Evolutionary conservation across 2,329 filamentous ascomycete species (phyloP), one percentile per base, ranked within the genome.

Genomic region (Cercospora sesami): DNA sequence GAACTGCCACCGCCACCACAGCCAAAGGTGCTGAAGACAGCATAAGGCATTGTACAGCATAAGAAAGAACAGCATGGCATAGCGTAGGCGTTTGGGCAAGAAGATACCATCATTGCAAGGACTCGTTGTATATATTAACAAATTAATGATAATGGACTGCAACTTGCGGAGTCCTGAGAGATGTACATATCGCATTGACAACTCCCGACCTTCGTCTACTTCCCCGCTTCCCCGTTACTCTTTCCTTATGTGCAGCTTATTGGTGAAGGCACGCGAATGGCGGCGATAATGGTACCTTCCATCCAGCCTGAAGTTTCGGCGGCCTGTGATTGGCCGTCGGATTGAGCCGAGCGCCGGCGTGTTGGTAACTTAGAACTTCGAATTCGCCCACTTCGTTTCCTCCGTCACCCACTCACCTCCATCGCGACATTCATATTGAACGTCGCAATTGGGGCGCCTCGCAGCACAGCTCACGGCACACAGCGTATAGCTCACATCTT

Each of bases 1-100:
- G 90, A 96, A 81, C 84, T 99, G 63, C 80, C 85, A 64, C 82
- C 83, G 73, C 78, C 75, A 60, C 73, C 81, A n/a, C 69, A 72
- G 58, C 77, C 83, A 4, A 85, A 85, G 80, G 79, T 85, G 28
- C 69, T 85, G 69, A 85, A 85, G 79, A 79, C 80, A 23, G 68
- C 73, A 8, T 81, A 23, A 71, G 48, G 65, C 31, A 68, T 61
- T 48, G 60, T 64, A 60, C 39, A 18, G 57, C 42, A 63, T 53
- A 2, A 28, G 18, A 23, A 61, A 36, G 36, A 14, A 36, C 55
- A 68, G 30, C 57, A 69, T 58, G 31, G 65, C 60, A 61, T 68
- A 61, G 64, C 42, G 60, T 30, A 42, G 42, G 65, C 57, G 67
- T 30, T 62, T 57, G 42, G 68, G 63, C 45, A 68, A 26, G 16